A percentile compares a stretch with the other conserved stretches of the same genome.
Evolutionary conservation across 2,329 filamentous ascomycete species (phyloP).

Genomic region (Beauveria medogensis): DNA sequence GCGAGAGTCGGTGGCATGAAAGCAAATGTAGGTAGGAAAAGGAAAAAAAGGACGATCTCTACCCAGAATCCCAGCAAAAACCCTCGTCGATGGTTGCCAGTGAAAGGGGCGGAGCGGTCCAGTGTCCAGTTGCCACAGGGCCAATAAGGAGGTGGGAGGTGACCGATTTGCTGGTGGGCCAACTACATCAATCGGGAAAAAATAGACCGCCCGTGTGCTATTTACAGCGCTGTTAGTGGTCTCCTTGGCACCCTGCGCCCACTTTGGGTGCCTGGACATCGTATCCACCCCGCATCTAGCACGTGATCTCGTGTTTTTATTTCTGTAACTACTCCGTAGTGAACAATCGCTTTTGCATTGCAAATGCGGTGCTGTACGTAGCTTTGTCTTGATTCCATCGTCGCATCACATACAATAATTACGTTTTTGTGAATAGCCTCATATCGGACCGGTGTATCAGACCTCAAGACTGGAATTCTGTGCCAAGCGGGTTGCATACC

Average conservation of each 20-base stretch:
- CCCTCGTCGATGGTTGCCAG: background rate
- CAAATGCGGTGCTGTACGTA: no score
- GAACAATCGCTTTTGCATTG: background rate
- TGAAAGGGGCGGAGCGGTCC: constrained; percentile 7
- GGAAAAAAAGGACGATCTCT: background rate
- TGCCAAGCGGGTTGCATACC: background rate
- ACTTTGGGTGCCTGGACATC: background rate
- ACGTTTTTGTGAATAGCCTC: no score
- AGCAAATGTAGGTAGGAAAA: background rate
- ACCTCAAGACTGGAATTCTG: background rate
- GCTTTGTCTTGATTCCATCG: background rate
- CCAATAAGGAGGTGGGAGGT: background rate
- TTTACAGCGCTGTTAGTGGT: background rate
- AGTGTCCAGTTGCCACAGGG: background rate
- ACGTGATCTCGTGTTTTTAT: constrained; percentile 14
- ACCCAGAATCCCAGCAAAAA: background rate
- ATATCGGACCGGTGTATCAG: no score
- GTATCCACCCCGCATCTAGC: background rate
- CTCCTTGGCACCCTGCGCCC: background rate
- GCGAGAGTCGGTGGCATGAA: constrained; percentile 2
- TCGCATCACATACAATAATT: no score
- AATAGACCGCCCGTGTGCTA: background rate
- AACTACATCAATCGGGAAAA: background rate
- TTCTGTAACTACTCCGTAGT: background rate
- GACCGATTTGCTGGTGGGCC: background rate